A percentile compares a stretch with the other conserved stretches of the same genome.
Conservation (phyloP, 768 basidiomycete genomes). For the Leccinum aurantiacum region DNA sequence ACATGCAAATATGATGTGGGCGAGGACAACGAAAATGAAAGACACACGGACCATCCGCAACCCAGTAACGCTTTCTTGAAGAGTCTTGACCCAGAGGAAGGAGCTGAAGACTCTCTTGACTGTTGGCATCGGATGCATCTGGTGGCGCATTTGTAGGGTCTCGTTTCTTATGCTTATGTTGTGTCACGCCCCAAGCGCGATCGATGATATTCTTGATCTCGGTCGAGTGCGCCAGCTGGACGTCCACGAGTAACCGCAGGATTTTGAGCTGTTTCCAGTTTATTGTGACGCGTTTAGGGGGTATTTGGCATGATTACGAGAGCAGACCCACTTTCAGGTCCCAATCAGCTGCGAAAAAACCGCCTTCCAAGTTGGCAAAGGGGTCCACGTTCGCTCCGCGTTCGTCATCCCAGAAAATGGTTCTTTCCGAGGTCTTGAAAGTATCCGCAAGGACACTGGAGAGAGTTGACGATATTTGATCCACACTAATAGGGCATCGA, state of each 20-base stretch:
- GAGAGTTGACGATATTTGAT: constrained; percentile 80
- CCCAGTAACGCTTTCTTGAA: constrained; percentile 79
- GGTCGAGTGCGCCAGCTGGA: constrained; percentile 69
- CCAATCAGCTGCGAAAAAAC: constrained; percentile 82
- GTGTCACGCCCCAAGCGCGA: constrained; percentile 83
- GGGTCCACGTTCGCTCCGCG: constrained; percentile 70
- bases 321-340: constrained; percentile 66
- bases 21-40: constrained; percentile 34
- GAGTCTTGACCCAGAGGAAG: constrained; percentile 76
- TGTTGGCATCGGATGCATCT: constrained; percentile 60
- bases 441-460: constrained; percentile 67
- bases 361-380: constrained; percentile 61
- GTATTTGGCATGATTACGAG: constrained; percentile 24
- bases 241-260: constrained; percentile 80
- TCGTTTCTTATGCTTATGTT: constrained; percentile 83
- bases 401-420: constrained; percentile 79
- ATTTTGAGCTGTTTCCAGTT: constrained; percentile 63
- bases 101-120: constrained; percentile 63
- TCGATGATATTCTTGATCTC: constrained; percentile 74
- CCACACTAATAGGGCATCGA: constrained; percentile 53
- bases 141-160: constrained; percentile 56
- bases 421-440: constrained; percentile 71
- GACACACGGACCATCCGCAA: constrained; percentile 81
- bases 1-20: constrained; percentile 62
- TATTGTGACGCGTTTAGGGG: constrained; percentile 32